Percentiles rank a stretch among this genome's conserved stretches.
Evolutionary conservation across 1,139 yeast genomes (phyloP).

Genomic region (Arxiozyma telluris): DNA sequence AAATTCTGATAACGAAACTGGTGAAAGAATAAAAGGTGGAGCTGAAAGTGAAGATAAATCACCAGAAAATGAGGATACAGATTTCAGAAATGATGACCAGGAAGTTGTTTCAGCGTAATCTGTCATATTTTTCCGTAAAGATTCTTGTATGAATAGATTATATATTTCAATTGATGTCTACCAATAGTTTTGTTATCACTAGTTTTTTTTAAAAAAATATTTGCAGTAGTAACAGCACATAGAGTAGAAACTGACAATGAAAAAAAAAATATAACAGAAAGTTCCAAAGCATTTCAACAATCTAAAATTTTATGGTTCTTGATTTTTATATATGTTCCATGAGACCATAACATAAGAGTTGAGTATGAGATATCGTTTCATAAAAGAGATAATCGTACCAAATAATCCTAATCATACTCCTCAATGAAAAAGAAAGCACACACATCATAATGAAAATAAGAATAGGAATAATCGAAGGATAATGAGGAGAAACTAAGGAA

Average conservation of each 20-base stretch:
- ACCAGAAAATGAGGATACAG: slow-evolving; percentile 92
- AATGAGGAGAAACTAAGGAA: neutral
- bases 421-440: neutral
- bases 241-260: neutral
- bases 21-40: slow-evolving; percentile 91
- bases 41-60: slow-evolving; percentile 91
- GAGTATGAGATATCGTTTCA: neutral
- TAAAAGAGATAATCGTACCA: neutral
- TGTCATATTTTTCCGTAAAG: slow-evolving; percentile 15
- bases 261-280: neutral
- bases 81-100: slow-evolving; percentile 75
- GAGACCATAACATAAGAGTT: neutral
- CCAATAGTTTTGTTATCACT: too few species aligned
- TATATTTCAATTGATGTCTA: too few species aligned
- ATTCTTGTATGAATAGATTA: neutral
- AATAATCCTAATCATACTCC: neutral
- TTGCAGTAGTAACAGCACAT: too few species aligned
- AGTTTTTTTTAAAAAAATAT: too few species aligned
- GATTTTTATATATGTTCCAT: too few species aligned
- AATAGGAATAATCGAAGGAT: too few species aligned
- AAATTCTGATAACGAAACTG: slow-evolving; percentile 52
- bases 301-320: too few species aligned
- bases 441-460: neutral
- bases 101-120: slow-evolving; percentile 25
- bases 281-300: too few species aligned